phyloP scores from a whole-genome alignment of 2,329 filamentous ascomycete species.

The Ceratocystis alfenasii region DNA sequence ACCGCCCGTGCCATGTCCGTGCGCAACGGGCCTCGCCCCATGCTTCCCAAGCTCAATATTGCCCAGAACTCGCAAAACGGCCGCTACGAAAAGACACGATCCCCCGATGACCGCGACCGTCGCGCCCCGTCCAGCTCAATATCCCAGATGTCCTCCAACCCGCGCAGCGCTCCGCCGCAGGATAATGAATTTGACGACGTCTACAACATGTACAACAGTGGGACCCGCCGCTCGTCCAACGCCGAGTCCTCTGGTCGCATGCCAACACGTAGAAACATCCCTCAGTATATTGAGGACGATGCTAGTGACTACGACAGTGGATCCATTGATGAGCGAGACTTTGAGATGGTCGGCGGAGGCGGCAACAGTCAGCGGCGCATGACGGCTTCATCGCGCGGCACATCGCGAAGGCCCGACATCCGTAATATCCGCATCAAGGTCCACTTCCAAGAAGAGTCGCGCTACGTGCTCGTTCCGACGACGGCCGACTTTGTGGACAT shows the following conservation, averaged over 20 bases:
- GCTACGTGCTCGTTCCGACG: constrained; percentile 76
- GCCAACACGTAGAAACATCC: constrained; percentile 34
- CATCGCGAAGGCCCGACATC: constrained; percentile 52
- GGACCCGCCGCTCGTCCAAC: constrained; percentile 33
- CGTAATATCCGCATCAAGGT: constrained; percentile 83
- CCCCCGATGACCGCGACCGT: constrained; percentile 30
- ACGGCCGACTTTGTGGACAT: constrained; percentile 66
- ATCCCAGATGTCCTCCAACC: constrained; percentile 18
- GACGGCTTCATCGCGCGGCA: constrained; percentile 37
- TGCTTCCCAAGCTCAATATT: constrained; percentile 52
- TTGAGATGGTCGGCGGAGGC: constrained; percentile 54
- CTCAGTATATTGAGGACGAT: constrained; percentile 59
- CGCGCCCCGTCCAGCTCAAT: constrained; percentile 14
- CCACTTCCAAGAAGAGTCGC: constrained; percentile 71
- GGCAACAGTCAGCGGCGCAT: constrained; percentile 36
- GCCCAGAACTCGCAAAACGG: constrained; percentile 42
- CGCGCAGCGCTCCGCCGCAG: constrained; percentile 21
- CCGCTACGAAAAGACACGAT: constrained; percentile 44
- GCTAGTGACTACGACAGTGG: constrained; percentile 60
- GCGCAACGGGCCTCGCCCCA: constrained; percentile 48
- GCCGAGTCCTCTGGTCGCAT: constrained; percentile 34
- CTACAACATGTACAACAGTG: constrained; percentile 22
- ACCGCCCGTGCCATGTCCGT: constrained; percentile 49
- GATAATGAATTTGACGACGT: constrained; percentile 30
- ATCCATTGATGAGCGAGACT: constrained; percentile 63